Evolutionary conservation across 1,284 basidiomycete genomes (phyloP), one percentile per base, ranked within the genome.

Genomic region (Sanghuangporus sanghuang): DNA sequence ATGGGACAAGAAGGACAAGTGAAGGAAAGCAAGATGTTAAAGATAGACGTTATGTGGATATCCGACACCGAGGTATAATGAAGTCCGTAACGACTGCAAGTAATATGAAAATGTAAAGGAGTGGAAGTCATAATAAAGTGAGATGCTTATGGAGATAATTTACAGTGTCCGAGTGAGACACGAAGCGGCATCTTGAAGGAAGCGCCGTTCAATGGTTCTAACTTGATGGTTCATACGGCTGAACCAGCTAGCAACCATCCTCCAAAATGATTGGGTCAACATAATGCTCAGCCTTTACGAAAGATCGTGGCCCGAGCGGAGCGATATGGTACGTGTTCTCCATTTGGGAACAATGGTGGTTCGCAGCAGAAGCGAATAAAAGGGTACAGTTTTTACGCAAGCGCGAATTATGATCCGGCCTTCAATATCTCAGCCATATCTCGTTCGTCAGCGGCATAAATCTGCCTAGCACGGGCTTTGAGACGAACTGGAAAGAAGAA

Each of bases 391-490:
- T 6, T 35, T 3, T 50, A 21, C 18, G 23, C n/a, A 12, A 46
- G 3, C 14, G 18, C 18, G 21, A n/a, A 18, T 74, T 65, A 76
- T 48, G 75, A 69, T 49, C 71, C 75, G 21, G 70, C 70, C 0
- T 85, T 80, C 44, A 92, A 78, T 64, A 92, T 80, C 32, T 76
- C 70, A 2, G 87, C 90, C 62, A 92, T 77, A 67, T 92, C 90
- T 68, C 81, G 85, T 73, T 92, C 92, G 69, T 85, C 85, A 14
- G 90, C 88, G 46, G 90, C 91, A 57, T 87, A 81, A 44, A 95
- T 78, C 65, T 92, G 86, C 67, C 92, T 81, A 18, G 90, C 87
- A 23, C 92, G 85, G n/a, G 92, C 89, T 73, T 94, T 94, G 62
- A 93, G 77, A 44, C 92, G 89, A 67, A 94, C 87, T 90, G 70